A percentile compares a stretch with the other conserved stretches of the same genome.
Conservation (phyloP, 73 alveolate species). For the Strombidium stylifer region DNA sequence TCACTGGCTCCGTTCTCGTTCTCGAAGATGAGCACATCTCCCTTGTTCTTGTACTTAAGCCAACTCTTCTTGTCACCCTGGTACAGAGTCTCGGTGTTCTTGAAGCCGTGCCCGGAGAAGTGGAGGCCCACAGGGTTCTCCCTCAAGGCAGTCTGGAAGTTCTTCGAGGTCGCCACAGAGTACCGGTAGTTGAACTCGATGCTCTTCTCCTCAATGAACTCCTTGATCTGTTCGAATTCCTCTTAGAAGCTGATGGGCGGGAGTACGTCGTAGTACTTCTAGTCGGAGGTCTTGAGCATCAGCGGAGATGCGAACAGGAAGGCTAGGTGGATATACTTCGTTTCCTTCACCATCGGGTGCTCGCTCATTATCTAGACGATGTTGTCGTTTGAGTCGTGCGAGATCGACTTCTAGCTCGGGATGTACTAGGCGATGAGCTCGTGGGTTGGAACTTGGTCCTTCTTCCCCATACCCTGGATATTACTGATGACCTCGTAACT, state of each 20-base stretch:
- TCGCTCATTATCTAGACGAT: too few species aligned
- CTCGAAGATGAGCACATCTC: conserved; percentile 25
- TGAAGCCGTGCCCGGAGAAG: conserved; percentile 63
- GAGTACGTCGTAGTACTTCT: not conserved
- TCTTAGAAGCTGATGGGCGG: conserved; percentile 41
- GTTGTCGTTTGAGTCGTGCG: too few species aligned
- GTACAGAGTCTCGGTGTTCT: conserved; percentile 22
- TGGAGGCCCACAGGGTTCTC: conserved; percentile 64
- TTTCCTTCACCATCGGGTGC: too few species aligned
- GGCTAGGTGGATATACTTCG: conserved; percentile 29
- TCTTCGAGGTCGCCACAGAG: conserved; percentile 46
- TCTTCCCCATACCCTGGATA: too few species aligned
- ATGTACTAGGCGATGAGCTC: too few species aligned
- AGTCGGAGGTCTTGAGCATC: conserved; percentile 13
- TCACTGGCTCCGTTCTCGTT: conserved; percentile 25
- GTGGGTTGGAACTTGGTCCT: too few species aligned
- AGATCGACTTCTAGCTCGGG: too few species aligned
- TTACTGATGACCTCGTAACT: too few species aligned
- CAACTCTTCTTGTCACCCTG: conserved; percentile 5
- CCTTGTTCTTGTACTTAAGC: conserved; percentile 12
- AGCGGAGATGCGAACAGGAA: conserved; percentile 33
- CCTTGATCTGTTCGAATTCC: conserved; percentile 40
- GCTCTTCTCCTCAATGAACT: not conserved
- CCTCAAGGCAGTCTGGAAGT: conserved; percentile 34
- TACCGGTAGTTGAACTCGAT: conserved; percentile 40